phyloP scores from a whole-genome alignment of 1,284 basidiomycete genomes.

The Jaminaea rosea region DNA sequence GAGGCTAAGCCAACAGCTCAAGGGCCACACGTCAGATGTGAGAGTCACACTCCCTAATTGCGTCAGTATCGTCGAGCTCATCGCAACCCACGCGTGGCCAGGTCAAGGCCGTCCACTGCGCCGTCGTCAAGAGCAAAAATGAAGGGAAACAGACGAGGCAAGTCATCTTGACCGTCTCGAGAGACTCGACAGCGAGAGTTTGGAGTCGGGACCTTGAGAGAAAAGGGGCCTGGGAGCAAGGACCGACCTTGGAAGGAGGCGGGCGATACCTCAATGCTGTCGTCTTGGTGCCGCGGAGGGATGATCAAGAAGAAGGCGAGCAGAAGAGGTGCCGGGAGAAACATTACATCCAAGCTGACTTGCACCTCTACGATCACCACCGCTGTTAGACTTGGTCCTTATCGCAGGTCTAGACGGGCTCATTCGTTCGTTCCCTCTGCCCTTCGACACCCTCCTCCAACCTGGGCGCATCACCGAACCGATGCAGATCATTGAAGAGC shows the following conservation, averaged over 20 bases:
- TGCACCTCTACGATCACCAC: no score
- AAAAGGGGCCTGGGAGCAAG: not conserved
- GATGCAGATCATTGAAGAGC: not conserved
- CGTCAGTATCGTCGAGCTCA: no score
- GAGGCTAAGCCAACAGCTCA: not conserved
- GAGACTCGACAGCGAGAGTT: not conserved
- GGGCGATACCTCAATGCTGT: conserved; percentile 2
- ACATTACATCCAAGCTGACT: not conserved
- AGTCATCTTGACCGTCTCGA: not conserved
- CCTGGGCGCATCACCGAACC: not conserved
- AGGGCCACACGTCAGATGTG: conserved; percentile 1
- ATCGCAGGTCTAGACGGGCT: not conserved
- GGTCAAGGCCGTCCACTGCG: not conserved
- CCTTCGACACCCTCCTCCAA: not conserved
- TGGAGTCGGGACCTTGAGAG: not conserved
- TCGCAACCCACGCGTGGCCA: no score
- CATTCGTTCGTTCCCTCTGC: not conserved
- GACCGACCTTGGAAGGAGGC: not conserved
- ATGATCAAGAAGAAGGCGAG: not conserved
- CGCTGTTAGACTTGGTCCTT: not conserved
- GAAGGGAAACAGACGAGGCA: not conserved
- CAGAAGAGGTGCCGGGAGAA: not conserved
- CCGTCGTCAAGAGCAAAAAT: not conserved
- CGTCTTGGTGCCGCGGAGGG: not conserved
- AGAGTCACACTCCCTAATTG: no score